Evolutionary conservation across 2,329 filamentous ascomycete species (phyloP).

Genomic region (Fusarium duplospermum): DNA sequence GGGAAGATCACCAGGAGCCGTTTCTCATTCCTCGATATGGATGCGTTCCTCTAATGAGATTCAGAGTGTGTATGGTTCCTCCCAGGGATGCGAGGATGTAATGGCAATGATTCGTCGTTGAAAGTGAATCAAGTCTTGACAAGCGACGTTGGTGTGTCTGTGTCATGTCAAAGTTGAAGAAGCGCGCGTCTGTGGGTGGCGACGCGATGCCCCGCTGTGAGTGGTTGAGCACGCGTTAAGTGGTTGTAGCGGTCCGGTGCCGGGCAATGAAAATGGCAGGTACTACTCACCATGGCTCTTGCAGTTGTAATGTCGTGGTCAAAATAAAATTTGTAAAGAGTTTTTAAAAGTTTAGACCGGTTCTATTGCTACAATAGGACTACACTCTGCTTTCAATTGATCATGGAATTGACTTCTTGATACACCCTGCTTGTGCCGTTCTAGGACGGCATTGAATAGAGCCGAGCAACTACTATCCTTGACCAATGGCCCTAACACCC

Average conservation of each 20-base stretch:
- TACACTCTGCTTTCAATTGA: background rate
- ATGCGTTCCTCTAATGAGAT: background rate
- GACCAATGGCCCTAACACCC: background rate
- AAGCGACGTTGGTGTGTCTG: background rate
- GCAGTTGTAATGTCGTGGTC: background rate
- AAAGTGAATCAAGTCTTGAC: background rate
- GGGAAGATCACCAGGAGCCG: background rate
- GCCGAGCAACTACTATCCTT: background rate
- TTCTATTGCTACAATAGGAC: background rate
- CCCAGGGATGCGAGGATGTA: background rate
- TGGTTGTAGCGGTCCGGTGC: slow-evolving; percentile 27
- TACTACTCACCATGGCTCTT: background rate
- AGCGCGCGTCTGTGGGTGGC: slow-evolving; percentile 33
- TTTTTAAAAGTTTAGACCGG: background rate
- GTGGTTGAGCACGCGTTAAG: slow-evolving; percentile 45
- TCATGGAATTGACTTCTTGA: background rate
- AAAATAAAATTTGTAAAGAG: background rate
- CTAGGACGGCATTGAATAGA: background rate
- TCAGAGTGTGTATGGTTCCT: background rate
- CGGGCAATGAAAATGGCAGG: background rate
- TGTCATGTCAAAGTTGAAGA: slow-evolving; percentile 32
- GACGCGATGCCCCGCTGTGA: slow-evolving; percentile 45
- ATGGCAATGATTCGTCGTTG: slow-evolving; percentile 9
- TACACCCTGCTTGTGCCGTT: background rate
- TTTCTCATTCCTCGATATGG: background rate